Evolutionary conservation across 2,329 filamentous ascomycete genomes (phyloP).

Genomic region (Acrodontium crateriforme): DNA sequence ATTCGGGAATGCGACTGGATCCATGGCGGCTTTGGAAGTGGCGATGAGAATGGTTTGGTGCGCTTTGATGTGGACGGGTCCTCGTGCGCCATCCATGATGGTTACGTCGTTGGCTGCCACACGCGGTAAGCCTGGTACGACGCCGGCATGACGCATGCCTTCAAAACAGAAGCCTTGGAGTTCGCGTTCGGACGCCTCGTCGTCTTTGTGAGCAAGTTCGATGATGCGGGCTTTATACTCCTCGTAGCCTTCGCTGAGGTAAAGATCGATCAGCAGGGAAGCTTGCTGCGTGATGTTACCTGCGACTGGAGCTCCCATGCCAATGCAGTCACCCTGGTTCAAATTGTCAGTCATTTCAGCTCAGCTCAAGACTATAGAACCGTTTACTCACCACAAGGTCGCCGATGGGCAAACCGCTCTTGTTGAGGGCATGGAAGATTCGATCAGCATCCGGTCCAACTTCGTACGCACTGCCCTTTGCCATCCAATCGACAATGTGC

Average conservation of each 20-base stretch:
- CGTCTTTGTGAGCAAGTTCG: constrained; percentile 33
- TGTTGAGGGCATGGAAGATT: constrained; percentile 36
- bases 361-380: too few relatives aligned
- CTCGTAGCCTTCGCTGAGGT: constrained; percentile 36
- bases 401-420: constrained; percentile 32
- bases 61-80: constrained; percentile 32
- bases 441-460: constrained; percentile 38
- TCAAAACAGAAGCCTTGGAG: constrained; percentile 41
- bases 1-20: constrained; percentile 27
- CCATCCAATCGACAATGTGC: constrained; percentile 32
- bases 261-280: constrained; percentile 39
- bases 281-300: constrained; percentile 40
- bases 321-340: constrained; percentile 39
- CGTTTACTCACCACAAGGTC: too few relatives aligned
- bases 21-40: constrained; percentile 30
- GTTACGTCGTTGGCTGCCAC: constrained; percentile 31
- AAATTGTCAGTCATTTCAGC: too few relatives aligned
- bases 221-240: constrained; percentile 38
- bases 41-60: constrained; percentile 31
- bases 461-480: constrained; percentile 35
- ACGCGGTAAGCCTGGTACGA: constrained; percentile 39
- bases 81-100: constrained; percentile 33
- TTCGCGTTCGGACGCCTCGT: constrained; percentile 30
- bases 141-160: constrained; percentile 40
- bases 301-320: constrained; percentile 36